These are phyloP conservation scores for Penicillium lagena DNA, from an alignment of 495 filamentous ascomycete genomes.

Conservation along the genomic window DNA sequence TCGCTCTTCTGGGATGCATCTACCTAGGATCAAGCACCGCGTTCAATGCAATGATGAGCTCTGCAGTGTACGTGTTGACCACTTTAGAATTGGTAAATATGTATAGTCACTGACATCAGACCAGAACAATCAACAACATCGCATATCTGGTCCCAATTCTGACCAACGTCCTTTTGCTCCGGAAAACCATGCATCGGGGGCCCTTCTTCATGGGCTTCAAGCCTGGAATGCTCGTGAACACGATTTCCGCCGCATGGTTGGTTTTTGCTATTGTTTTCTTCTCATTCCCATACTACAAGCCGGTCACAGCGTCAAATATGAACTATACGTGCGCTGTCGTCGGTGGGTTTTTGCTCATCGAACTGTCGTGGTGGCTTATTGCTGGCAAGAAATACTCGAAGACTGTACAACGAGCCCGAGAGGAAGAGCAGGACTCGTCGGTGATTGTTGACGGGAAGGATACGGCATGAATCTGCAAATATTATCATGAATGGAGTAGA, in stretches of 20 bases:
- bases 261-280: conserved; percentile 55
- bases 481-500: no score
- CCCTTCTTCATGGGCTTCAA: conserved; percentile 22
- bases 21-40: conserved; percentile 63
- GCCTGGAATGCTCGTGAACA: conserved; percentile 29
- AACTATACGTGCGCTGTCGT: conserved; percentile 65
- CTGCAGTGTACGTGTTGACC: conserved; percentile 26
- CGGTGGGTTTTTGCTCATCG: conserved; percentile 45
- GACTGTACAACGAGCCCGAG: conserved; percentile 19
- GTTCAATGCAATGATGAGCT: conserved; percentile 65
- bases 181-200: conserved; percentile 27
- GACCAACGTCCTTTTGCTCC: conserved; percentile 26
- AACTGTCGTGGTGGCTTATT: conserved; percentile 33
- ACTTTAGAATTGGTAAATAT: neutral
- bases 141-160: conserved; percentile 29
- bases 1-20: conserved; percentile 61
- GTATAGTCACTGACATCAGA: neutral
- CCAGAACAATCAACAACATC: conserved; percentile 31
- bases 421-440: conserved; percentile 5
- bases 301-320: conserved; percentile 52
- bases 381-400: conserved; percentile 27
- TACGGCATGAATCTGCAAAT: no score
- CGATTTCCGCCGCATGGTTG: conserved; percentile 26
- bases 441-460: no score
- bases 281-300: conserved; percentile 61